Base-by-base conservation (phyloP, 306 rosid species). In the Mimosa bimucronata region DNA sequence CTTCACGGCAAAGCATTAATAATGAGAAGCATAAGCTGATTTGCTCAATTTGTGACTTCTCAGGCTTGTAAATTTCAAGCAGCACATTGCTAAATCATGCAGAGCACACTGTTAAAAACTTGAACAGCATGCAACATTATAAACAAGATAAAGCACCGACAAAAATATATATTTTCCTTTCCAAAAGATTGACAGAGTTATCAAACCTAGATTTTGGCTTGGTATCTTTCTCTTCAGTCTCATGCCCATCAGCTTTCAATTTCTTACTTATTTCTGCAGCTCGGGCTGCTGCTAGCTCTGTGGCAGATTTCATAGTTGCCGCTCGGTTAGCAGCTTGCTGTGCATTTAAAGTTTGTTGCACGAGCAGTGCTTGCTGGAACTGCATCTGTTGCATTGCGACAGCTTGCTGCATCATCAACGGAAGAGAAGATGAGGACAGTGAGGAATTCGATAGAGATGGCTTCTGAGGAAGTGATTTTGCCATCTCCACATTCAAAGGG, bases 301-400 rank as follows among this genome's bases (percentile, higher is more conserved):
- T 91, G 66, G 98, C 98, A 16, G 98, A 89, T 86, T 96, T 96
- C 99, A 93, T 91, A 46, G 97, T 91, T 71, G 97, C 98, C 60
- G 98, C 99, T 79, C 91, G 87, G 81, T 86, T 93, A 71, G 98
- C 99, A 52, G 98, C 99, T 88, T 93, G 98, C 80, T 93, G 99
- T 46, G 98, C 97, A 21, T 88, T 88, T 95, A 96, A 87, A 67
- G 94, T 85, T 85, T 96, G 99, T 86, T 96, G 99, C 99, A 93
- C 89, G 40, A 91, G 77, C 88, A 96, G 83, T 46, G 99, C 97
- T 88, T 96, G 99, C 91, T 96, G 99, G 89, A 96, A 96, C 82
- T 96, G 98, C 97, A 90, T 91, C 84, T 96, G 99, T 82, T 96
- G 99, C 99, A 93, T 96, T 69, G 97, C 98, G 82, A 96, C 98